Conservation (phyloP, 140 eudicot species). For the Bidens hawaiensis region DNA sequence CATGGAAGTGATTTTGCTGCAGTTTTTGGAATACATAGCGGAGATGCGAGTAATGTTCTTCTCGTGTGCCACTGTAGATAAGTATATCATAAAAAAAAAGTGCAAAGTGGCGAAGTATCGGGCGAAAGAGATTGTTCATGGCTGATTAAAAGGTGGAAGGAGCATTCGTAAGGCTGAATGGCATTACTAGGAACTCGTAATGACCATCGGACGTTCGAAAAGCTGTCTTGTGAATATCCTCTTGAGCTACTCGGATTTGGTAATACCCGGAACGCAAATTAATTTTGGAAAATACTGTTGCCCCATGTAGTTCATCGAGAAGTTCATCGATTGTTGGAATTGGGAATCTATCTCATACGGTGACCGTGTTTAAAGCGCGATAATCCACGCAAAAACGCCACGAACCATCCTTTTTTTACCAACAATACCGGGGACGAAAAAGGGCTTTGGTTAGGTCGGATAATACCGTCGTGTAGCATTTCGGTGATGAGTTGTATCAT, state of each 20-base stretch:
- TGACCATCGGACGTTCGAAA: background rate
- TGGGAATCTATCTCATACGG: background rate
- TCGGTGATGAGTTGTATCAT: background rate
- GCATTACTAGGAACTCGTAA: background rate
- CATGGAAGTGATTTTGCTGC: background rate
- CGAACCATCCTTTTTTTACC: background rate
- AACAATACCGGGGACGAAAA: background rate
- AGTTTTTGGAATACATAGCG: background rate
- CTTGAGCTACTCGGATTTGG: no score
- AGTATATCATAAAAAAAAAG: background rate
- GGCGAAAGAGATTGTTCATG: background rate
- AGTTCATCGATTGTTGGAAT: conserved; percentile 7
- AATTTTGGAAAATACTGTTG: background rate
- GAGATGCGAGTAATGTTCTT: background rate
- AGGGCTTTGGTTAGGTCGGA: background rate
- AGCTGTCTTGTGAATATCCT: background rate
- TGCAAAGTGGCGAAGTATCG: background rate
- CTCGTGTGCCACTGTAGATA: background rate
- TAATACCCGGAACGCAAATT: background rate
- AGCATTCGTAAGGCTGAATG: no score
- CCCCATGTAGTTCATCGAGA: conserved; percentile 3
- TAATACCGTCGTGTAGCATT: background rate
- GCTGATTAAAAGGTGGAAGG: background rate
- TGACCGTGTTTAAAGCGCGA: background rate
- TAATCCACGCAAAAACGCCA: no score